A percentile compares a stretch with the other conserved stretches of the same genome.
phyloP scores from a whole-genome alignment of 129 eudicot genomes.

The Arctium lappa region DNA sequence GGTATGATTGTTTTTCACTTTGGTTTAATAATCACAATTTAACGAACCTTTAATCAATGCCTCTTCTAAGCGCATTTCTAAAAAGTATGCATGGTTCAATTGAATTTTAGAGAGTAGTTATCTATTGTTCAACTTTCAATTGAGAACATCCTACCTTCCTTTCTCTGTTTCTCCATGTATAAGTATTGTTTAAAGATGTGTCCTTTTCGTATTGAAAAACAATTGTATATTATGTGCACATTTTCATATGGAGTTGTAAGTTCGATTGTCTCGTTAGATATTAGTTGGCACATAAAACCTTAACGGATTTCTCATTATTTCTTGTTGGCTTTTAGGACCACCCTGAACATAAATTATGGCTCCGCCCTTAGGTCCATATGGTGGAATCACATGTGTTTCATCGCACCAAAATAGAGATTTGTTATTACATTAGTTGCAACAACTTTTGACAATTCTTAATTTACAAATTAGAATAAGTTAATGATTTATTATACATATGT shows the following conservation, averaged over 20 bases:
- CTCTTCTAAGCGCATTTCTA: background rate
- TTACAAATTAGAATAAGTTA: too few species aligned
- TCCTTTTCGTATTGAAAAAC: background rate
- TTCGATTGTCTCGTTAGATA: background rate
- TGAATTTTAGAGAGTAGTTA: background rate
- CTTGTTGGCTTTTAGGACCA: background rate
- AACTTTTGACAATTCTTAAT: too few species aligned
- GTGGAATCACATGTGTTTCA: too few species aligned
- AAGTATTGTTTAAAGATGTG: background rate
- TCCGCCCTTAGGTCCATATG: too few species aligned
- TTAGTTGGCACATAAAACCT: background rate
- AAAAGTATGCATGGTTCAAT: too few species aligned
- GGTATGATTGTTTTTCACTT: background rate
- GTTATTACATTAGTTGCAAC: too few species aligned
- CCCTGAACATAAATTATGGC: too few species aligned
- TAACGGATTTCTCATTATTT: background rate
- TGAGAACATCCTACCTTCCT: too few species aligned
- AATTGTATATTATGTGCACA: background rate
- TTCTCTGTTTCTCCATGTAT: too few species aligned
- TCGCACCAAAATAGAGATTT: too few species aligned
- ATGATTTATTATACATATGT: too few species aligned
- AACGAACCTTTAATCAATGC: background rate
- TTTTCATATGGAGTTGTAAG: background rate
- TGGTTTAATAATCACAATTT: background rate
- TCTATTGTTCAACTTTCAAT: background rate